Percentiles rank a stretch among this genome's conserved stretches.
Conservation (phyloP, 306 rosid genomes). For the Vicia faba region DNA sequence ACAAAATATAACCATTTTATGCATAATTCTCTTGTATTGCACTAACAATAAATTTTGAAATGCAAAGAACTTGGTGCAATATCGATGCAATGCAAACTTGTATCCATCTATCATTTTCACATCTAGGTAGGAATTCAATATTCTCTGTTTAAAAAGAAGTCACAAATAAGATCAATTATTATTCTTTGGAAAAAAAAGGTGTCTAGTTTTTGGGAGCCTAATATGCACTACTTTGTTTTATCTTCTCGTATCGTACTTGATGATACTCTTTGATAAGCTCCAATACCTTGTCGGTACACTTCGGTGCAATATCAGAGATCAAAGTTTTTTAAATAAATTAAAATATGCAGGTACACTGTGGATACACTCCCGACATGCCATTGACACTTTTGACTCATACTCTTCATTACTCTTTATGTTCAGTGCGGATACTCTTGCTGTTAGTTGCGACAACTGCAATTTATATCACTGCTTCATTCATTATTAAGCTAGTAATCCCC, state of each 20-base stretch:
- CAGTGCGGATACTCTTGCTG: background rate
- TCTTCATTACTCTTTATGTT: background rate
- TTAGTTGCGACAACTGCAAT: background rate
- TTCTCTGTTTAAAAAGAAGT: conserved; percentile 9
- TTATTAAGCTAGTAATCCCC: background rate
- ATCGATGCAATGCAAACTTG: background rate
- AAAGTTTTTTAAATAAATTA: background rate
- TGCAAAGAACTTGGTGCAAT: conserved; percentile 3
- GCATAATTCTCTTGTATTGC: conserved; percentile 9
- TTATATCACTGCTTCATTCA: background rate
- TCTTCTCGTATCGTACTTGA: background rate
- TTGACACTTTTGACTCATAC: background rate
- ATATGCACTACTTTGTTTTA: background rate
- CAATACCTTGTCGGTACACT: background rate
- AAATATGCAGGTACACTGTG: background rate
- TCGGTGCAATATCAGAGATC: background rate
- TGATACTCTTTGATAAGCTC: background rate
- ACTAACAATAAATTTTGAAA: conserved; percentile 14
- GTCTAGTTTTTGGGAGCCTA: background rate
- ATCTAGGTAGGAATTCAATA: background rate
- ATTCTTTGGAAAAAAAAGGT: background rate
- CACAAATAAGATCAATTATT: background rate
- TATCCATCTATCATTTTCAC: conserved; percentile 19
- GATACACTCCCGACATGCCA: background rate
- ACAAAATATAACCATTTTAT: background rate